phyloP scores from a whole-genome alignment of 768 basidiomycete species.

The Gloeopeniophorella convolvens region DNA sequence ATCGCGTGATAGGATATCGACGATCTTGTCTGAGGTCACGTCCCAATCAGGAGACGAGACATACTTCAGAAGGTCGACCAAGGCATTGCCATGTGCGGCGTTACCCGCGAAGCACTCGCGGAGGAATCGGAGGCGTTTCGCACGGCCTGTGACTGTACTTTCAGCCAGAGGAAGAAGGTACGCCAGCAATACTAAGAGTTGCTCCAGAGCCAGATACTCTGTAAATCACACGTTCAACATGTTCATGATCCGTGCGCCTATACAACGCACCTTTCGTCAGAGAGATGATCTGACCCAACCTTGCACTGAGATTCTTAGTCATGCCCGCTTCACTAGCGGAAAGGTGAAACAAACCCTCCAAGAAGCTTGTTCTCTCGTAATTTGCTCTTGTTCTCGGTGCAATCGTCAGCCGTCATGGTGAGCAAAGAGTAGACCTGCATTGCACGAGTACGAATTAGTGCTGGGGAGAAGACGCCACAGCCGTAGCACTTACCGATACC shows the following conservation, averaged over 20 bases:
- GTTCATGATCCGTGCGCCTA: neutral
- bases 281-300: conserved; percentile 8
- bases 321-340: neutral
- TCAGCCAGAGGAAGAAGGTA: conserved; percentile 14
- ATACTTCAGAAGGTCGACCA: conserved; percentile 16
- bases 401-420: conserved; percentile 15
- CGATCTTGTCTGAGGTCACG: conserved; percentile 15
- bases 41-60: conserved; percentile 18
- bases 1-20: conserved; percentile 21
- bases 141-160: conserved; percentile 2
- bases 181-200: conserved; percentile 17
- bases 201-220: conserved; percentile 20
- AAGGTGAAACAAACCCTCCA: conserved; percentile 11
- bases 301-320: neutral
- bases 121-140: conserved; percentile 13
- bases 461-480: no score
- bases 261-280: conserved; percentile 10
- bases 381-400: conserved; percentile 16
- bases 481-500: conserved; percentile 17
- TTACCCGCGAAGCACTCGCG: conserved; percentile 13
- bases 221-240: neutral
- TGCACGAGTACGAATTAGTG: neutral
- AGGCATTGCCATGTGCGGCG: conserved; percentile 5
- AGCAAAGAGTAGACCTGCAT: conserved; percentile 13
- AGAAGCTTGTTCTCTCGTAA: conserved; percentile 12